These are phyloP conservation scores for Encephalitozoon cuniculi DNA, from an alignment of 371 early-diverging fungal species.

Conservation along the genomic window DNA sequence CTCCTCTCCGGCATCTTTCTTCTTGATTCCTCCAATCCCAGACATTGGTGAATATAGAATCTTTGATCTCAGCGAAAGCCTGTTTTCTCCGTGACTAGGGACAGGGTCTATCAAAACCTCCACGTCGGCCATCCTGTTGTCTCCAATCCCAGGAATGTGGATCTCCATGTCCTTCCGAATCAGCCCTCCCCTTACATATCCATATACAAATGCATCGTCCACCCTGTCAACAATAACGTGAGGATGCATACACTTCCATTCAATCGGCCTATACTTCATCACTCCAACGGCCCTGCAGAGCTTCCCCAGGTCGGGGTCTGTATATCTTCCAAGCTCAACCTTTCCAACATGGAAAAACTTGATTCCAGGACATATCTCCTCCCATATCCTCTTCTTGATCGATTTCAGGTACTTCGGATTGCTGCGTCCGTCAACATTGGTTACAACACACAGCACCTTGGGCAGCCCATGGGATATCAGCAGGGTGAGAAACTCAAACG, in stretches of 20 bases:
- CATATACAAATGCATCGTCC: conserved; percentile 25
- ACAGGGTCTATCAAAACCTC: conserved; percentile 22
- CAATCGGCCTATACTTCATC: conserved; percentile 56
- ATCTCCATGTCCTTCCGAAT: conserved; percentile 4
- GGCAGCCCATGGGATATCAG: conserved; percentile 91
- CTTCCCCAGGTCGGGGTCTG: conserved; percentile 32
- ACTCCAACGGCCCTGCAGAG: conserved; percentile 35
- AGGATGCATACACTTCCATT: conserved; percentile 55
- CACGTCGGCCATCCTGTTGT: neutral
- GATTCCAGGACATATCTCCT: conserved; percentile 49
- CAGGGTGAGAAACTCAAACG: conserved; percentile 92
- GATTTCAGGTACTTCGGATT: conserved; percentile 33
- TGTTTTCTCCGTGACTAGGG: conserved; percentile 1
- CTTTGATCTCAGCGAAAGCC: neutral
- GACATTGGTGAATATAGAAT: conserved; percentile 21
- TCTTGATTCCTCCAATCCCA: neutral
- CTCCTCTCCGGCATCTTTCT: neutral
- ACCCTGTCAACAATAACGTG: conserved; percentile 53
- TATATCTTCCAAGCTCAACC: conserved; percentile 28
- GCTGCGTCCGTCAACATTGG: conserved; percentile 20
- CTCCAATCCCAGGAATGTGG: conserved; percentile 30
- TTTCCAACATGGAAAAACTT: conserved; percentile 46
- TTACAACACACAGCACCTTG: conserved; percentile 64
- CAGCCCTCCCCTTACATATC: conserved; percentile 25
- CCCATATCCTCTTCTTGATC: conserved; percentile 51